Evolutionary conservation across 2,329 filamentous ascomycete genomes (phyloP).

Genomic region (Biscogniauxia marginata): DNA sequence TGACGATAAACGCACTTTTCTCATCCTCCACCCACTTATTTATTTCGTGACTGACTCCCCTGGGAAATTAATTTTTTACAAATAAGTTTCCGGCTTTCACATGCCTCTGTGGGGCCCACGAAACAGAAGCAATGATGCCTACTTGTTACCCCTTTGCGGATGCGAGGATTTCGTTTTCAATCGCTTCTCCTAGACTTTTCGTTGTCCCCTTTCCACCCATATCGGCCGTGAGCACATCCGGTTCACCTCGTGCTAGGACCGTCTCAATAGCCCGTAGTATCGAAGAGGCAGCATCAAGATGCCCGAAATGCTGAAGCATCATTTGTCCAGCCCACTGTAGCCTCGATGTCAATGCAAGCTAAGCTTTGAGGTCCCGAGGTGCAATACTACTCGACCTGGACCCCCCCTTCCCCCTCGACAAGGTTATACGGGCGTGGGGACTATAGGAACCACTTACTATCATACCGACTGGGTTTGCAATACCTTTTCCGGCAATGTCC

Average conservation of each 20-base stretch:
- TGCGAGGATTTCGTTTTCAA: conserved; percentile 31
- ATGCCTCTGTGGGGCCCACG: too few relatives aligned
- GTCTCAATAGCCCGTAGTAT: conserved; percentile 29
- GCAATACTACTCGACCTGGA: not conserved
- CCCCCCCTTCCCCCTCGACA: not conserved
- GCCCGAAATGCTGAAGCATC: conserved; percentile 64
- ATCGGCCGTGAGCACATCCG: conserved; percentile 56
- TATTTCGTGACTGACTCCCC: too few relatives aligned
- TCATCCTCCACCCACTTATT: too few relatives aligned
- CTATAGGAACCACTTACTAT: conserved; percentile 39
- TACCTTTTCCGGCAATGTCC: conserved; percentile 62
- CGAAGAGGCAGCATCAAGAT: conserved; percentile 53
- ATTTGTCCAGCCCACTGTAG: conserved; percentile 63
- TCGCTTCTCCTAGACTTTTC: conserved; percentile 56
- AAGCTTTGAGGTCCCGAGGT: not conserved
- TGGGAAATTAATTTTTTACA: too few relatives aligned
- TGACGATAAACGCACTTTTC: too few relatives aligned
- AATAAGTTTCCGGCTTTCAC: too few relatives aligned
- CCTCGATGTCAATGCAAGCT: not conserved
- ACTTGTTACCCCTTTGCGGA: not conserved
- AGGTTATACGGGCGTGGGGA: not conserved
- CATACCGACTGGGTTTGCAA: conserved; percentile 63
- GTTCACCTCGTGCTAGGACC: conserved; percentile 40
- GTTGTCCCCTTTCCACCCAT: conserved; percentile 58
- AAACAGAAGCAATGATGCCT: too few relatives aligned